These are phyloP conservation scores for Elsinoe necatrix DNA, from an alignment of 2,329 filamentous ascomycete genomes.

Conservation along the genomic window DNA sequence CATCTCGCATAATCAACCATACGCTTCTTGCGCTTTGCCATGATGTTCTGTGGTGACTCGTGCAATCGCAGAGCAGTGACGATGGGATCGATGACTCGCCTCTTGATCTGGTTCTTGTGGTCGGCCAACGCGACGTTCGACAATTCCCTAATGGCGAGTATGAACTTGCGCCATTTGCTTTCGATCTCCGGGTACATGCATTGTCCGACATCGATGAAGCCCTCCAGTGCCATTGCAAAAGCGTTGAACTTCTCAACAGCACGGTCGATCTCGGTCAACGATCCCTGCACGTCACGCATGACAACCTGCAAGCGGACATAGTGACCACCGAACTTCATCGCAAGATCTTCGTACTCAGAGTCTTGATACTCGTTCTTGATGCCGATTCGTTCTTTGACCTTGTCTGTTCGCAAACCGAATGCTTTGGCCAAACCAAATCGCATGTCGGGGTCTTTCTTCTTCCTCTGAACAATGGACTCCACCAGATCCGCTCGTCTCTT, in stretches of 20 bases:
- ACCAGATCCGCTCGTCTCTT: constrained; percentile 93
- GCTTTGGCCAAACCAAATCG: constrained; percentile 77
- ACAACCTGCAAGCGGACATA: constrained; percentile 89
- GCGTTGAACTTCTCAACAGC: constrained; percentile 75
- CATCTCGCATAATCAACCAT: constrained; percentile 79
- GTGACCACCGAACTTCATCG: constrained; percentile 84
- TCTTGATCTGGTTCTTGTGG: constrained; percentile 65
- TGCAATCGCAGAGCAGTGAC: constrained; percentile 70
- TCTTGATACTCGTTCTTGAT: constrained; percentile 65
- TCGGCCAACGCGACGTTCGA: constrained; percentile 74
- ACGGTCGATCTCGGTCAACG: constrained; percentile 70
- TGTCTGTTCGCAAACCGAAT: constrained; percentile 81
- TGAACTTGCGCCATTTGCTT: constrained; percentile 89
- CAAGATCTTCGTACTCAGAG: constrained; percentile 66
- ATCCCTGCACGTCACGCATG: constrained; percentile 86
- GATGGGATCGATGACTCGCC: constrained; percentile 78
- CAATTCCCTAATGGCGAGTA: constrained; percentile 77
- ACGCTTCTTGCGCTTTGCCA: constrained; percentile 93
- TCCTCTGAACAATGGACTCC: constrained; percentile 75
- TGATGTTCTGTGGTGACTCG: constrained; percentile 74
- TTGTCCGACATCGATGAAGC: constrained; percentile 61
- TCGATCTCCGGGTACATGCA: constrained; percentile 76
- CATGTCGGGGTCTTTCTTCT: constrained; percentile 82
- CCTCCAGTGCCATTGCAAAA: constrained; percentile 72
- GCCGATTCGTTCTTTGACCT: constrained; percentile 64